Conservation (phyloP, 176 grass and related monocot species). For the Chloris gayana region DNA sequence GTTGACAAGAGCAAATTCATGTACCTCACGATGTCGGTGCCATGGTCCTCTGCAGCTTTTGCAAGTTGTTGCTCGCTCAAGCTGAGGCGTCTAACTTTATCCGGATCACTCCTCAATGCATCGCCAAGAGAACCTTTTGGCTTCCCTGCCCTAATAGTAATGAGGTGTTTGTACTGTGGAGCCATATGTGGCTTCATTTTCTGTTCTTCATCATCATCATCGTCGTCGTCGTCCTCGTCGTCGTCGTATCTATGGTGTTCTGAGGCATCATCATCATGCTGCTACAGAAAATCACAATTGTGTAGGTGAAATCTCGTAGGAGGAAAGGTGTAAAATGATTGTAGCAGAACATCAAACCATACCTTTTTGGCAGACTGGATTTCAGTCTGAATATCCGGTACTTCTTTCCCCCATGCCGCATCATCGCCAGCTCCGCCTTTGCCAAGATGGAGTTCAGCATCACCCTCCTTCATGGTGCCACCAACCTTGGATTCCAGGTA, state of each 20-base stretch:
- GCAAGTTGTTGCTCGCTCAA: conserved; percentile 86
- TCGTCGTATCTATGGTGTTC: conserved; percentile 29
- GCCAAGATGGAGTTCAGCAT: conserved; percentile 36
- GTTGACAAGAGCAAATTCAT: neutral
- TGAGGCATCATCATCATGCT: conserved; percentile 42
- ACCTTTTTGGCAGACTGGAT: conserved; percentile 61
- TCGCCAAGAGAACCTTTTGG: conserved; percentile 75
- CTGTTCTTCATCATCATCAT: conserved; percentile 43
- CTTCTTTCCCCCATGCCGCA: conserved; percentile 75
- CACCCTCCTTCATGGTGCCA: conserved; percentile 46
- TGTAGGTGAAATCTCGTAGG: neutral
- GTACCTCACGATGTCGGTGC: conserved; percentile 69
- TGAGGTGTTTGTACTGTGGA: conserved; percentile 75
- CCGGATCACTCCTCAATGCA: conserved; percentile 70
- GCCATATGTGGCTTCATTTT: conserved; percentile 40
- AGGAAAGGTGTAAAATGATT: neutral
- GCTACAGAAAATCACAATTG: conserved; percentile 1
- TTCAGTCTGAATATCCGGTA: conserved; percentile 69
- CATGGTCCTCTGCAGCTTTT: conserved; percentile 66
- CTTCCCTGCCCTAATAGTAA: conserved; percentile 88
- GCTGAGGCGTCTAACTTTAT: conserved; percentile 86
- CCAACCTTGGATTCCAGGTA: conserved; percentile 69
- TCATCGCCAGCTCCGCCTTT: conserved; percentile 59
- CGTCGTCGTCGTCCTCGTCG: neutral
- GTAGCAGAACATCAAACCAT: neutral